Conservation (phyloP, 805 yeast genomes). For the Saturnispora gosingensis region DNA sequence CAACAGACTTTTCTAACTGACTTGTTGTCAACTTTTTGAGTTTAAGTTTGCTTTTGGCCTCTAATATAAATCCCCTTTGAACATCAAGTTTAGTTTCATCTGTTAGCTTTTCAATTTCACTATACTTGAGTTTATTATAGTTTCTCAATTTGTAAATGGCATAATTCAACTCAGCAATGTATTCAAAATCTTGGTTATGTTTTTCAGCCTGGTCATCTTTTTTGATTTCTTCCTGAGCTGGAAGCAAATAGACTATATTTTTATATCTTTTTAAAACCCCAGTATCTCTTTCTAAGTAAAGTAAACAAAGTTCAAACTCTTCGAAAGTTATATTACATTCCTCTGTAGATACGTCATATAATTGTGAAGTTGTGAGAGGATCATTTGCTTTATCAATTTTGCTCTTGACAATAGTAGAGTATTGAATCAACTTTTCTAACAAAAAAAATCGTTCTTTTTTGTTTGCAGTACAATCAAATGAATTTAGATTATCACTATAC, state of each 20-base stretch:
- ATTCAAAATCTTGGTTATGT: conserved; percentile 13
- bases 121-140: conserved; percentile 13
- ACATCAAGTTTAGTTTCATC: conserved; percentile 11
- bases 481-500: conserved; percentile 7
- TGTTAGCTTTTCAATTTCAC: conserved; percentile 9
- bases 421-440: conserved; percentile 11
- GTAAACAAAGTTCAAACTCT: conserved; percentile 19
- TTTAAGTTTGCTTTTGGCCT: conserved; percentile 20
- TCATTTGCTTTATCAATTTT: neutral
- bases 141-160: conserved; percentile 18
- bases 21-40: conserved; percentile 16
- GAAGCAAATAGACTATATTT: neutral
- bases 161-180: conserved; percentile 23
- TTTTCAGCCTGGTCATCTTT: conserved; percentile 1
- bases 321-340: conserved; percentile 9
- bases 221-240: neutral
- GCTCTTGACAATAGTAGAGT: conserved; percentile 6
- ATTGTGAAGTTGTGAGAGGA: conserved; percentile 14
- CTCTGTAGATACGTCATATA: conserved; percentile 8
- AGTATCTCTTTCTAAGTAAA: conserved; percentile 17
- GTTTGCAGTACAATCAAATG: conserved; percentile 9
- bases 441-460: conserved; percentile 16
- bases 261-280: neutral
- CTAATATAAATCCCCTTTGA: conserved; percentile 11
- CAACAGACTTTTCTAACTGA: conserved; percentile 16